Conservation (phyloP, 1,139 yeast genomes). For the Pichia sp. region DNA sequence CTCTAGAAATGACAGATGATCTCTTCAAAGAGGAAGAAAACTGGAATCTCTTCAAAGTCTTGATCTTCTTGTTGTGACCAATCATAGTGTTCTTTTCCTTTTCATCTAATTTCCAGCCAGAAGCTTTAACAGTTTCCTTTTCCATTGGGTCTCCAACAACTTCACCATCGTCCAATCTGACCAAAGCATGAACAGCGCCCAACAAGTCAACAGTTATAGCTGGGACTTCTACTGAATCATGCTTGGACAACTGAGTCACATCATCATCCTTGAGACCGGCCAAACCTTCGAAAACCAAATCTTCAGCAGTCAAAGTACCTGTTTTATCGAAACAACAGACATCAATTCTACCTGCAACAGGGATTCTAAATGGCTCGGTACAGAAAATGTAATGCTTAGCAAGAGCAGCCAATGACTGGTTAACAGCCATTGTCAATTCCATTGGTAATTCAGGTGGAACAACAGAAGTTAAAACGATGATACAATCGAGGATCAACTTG, state of each 20-base stretch:
- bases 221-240: slow-evolving; percentile 51
- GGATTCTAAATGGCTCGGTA: slow-evolving; percentile 99
- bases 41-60: slow-evolving; percentile 89
- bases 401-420: slow-evolving; percentile 81
- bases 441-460: slow-evolving; percentile 99
- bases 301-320: slow-evolving; percentile 97
- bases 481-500: slow-evolving; percentile 90
- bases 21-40: slow-evolving; percentile 94
- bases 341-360: slow-evolving; percentile 96
- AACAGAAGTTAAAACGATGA: slow-evolving; percentile 90
- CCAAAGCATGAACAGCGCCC: slow-evolving; percentile 96
- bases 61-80: slow-evolving; percentile 51
- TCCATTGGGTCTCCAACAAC: slow-evolving; percentile 99
- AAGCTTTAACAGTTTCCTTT: slow-evolving; percentile 85
- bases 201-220: slow-evolving; percentile 65
- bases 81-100: slow-evolving; percentile 53
- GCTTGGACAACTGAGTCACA: slow-evolving; percentile 51
- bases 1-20: slow-evolving; percentile 81
- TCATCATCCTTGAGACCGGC: slow-evolving; percentile 71
- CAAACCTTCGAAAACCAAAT: slow-evolving; percentile 90
- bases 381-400: slow-evolving; percentile 88
- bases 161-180: slow-evolving; percentile 90
- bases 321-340: slow-evolving; percentile 98
- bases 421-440: slow-evolving; percentile 98
- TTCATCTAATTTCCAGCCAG: slow-evolving; percentile 77